Conservation (phyloP, 208 protist genomes). For the Wallacemonas sp. region DNA sequence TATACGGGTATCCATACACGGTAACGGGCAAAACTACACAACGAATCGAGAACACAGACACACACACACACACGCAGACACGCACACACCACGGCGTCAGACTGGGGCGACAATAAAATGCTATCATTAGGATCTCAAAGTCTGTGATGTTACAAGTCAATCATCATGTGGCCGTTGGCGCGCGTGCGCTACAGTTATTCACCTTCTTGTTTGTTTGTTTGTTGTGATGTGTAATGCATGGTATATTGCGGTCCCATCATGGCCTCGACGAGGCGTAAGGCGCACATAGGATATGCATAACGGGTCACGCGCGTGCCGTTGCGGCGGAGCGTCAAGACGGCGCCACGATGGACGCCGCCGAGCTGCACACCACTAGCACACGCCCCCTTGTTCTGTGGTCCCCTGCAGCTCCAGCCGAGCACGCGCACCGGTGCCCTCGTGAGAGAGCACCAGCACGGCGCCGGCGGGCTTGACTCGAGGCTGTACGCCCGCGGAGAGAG, state of each 20-base stretch:
- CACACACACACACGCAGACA: no score
- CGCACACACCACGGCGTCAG: background rate
- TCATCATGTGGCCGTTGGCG: no score
- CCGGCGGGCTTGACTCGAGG: constrained; percentile 13
- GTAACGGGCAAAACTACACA: no score
- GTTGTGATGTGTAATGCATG: background rate
- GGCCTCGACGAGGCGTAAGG: constrained; percentile 12
- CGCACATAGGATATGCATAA: constrained; percentile 16
- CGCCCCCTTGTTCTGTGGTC: constrained; percentile 15
- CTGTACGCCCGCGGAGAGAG: constrained; percentile 15
- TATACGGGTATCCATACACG: no score
- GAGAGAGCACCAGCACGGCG: background rate
- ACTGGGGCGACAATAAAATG: background rate
- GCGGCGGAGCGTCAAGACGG: constrained; percentile 14
- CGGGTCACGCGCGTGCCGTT: constrained; percentile 14
- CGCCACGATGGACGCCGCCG: constrained; percentile 5
- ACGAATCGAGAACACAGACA: background rate
- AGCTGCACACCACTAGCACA: constrained; percentile 11
- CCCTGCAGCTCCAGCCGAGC: constrained; percentile 6
- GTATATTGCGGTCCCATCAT: background rate
- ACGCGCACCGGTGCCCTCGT: background rate
- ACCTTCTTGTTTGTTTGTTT: background rate
- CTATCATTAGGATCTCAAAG: background rate
- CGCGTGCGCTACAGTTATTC: no score
- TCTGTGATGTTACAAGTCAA: background rate